phyloP scores from a whole-genome alignment of 2,329 filamentous ascomycete genomes.

The Paraphaeosphaeria sporulosa region DNA sequence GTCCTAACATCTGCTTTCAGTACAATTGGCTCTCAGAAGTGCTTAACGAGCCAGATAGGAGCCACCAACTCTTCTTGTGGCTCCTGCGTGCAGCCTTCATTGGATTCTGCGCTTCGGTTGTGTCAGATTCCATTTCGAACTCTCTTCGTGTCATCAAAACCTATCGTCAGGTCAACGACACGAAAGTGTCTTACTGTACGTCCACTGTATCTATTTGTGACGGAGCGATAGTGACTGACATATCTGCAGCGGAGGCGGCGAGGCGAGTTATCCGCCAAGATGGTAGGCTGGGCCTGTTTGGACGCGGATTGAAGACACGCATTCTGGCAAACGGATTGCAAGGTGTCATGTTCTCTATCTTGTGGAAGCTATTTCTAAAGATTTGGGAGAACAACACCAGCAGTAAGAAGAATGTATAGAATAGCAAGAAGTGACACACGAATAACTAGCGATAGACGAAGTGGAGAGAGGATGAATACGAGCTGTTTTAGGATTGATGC shows the following conservation, averaged over 20 bases:
- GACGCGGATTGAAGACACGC: slow-evolving; percentile 37
- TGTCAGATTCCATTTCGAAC: slow-evolving; percentile 39
- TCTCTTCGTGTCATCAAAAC: slow-evolving; percentile 40
- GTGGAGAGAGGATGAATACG: neutral
- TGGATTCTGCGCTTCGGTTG: slow-evolving; percentile 39
- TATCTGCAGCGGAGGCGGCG: slow-evolving; percentile 28
- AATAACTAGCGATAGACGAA: neutral
- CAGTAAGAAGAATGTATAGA: slow-evolving; percentile 2
- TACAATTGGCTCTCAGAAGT: slow-evolving; percentile 37
- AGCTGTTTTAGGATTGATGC: too few relatives aligned
- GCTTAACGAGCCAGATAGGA: slow-evolving; percentile 30
- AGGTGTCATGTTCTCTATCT: slow-evolving; percentile 38
- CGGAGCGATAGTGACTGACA: neutral
- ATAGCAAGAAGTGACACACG: neutral
- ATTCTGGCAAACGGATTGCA: slow-evolving; percentile 42
- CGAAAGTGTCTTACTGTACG: slow-evolving; percentile 30
- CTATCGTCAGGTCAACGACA: slow-evolving; percentile 41
- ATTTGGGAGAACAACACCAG: slow-evolving; percentile 24
- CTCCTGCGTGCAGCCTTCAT: slow-evolving; percentile 37
- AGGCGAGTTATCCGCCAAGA: slow-evolving; percentile 35
- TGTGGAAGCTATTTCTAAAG: slow-evolving; percentile 40
- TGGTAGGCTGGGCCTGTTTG: slow-evolving; percentile 33
- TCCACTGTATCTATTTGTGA: neutral
- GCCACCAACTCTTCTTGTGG: slow-evolving; percentile 31
- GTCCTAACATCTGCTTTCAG: neutral